Evolutionary conservation across 106 monocot genomes (phyloP), one percentile per base, ranked within the genome.

Genomic region (Phalaenopsis aphrodite): DNA sequence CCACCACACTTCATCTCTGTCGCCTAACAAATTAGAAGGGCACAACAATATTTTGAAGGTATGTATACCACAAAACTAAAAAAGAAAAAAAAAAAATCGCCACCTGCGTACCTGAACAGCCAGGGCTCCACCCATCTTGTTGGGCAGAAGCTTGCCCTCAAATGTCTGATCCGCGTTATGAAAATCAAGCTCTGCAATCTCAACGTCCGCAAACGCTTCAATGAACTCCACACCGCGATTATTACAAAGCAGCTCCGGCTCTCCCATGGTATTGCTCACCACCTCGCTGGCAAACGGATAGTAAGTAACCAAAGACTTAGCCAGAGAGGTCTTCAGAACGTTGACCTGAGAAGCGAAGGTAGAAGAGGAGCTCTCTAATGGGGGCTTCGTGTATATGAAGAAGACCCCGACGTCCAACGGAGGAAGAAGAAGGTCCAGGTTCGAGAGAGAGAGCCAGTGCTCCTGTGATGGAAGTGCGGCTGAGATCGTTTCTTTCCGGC

Each of bases 391-490:
- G 86, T 90, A 95, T 65, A 90, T 92, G 84, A 92, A 84, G 86
- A 92, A 95, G 78, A 95, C 83, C 7, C 91, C 89, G 14, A 93
- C 78, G 80, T 93, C 89, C n/a, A 93, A 1, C 12, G 91, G 78
- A 2, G 95, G 95, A 1, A 95, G 86, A 45, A 95, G 80, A 8
- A 92, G 89, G 86, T 95, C 93, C 47, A 95, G 88, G 83, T 92
- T 95, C 10, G 92, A 95, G 49, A 90, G 73, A 2, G 90, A 79
- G 0, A 88, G 81, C 76, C 85, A 80, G 78, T 92, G 94, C 47
- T 95, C 92, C 49, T 92, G 92, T 81, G 84, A n/a, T 3, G 94
- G 90, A 16, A 88, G 85, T 41, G 80, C 83, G 1, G 94, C 85
- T 1, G 84, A 75, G 41, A 95, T 85, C 56, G 76, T 85, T 78